Evolutionary conservation across 257 asterid genomes (phyloP).

Genomic region (Catharanthus roseus): DNA sequence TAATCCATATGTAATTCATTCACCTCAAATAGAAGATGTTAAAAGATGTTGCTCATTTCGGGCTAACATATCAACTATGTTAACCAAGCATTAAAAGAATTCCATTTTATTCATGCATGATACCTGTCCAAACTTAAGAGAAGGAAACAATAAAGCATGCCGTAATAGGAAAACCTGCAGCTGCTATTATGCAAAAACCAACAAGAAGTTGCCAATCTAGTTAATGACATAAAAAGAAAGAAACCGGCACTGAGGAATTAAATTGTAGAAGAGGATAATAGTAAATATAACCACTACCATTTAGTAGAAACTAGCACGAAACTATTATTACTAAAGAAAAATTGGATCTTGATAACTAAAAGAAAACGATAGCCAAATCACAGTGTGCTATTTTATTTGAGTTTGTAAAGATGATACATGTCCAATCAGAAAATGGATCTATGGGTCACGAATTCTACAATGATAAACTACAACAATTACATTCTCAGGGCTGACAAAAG

Average conservation of each 20-base stretch:
- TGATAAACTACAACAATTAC: slow-evolving; percentile 53
- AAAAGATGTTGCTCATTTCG: not conserved
- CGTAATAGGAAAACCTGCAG: not conserved
- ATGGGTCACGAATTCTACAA: slow-evolving; percentile 57
- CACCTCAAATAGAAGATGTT: too few species aligned
- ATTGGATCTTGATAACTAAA: slow-evolving; percentile 15
- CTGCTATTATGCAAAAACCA: not conserved
- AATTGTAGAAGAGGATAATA: not conserved
- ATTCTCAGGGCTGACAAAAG: slow-evolving; percentile 34
- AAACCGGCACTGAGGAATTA: not conserved
- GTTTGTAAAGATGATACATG: slow-evolving; percentile 42
- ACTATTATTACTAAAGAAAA: slow-evolving; percentile 16
- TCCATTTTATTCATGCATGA: not conserved
- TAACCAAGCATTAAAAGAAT: not conserved
- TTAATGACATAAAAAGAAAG: not conserved
- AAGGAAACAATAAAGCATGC: not conserved
- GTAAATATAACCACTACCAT: not conserved
- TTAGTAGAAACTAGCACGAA: not conserved
- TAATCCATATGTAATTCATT: not conserved
- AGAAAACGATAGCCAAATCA: slow-evolving; percentile 27
- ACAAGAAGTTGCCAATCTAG: not conserved
- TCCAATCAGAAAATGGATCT: slow-evolving; percentile 46
- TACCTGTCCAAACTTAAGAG: not conserved
- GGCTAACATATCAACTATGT: not conserved
- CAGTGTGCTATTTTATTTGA: slow-evolving; percentile 42